Conservation (phyloP, 2,329 filamentous ascomycete genomes). For the Boeremia lycopersici region DNA sequence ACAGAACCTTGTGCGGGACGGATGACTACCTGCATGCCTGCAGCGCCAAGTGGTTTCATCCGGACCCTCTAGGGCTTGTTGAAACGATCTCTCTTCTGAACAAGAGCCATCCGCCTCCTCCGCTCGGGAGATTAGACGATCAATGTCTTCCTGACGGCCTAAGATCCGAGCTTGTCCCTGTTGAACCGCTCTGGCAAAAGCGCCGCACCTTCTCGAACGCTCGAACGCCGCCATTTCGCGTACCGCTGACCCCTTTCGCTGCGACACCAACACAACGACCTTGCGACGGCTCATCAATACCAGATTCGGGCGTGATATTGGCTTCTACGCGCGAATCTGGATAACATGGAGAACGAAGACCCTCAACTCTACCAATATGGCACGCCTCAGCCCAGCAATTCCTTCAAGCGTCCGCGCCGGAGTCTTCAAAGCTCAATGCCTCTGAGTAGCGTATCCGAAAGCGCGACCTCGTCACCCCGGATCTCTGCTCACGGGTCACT, state of each 20-base stretch:
- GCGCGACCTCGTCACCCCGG: conserved; percentile 45
- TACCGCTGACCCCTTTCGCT: conserved; percentile 33
- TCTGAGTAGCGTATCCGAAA: conserved; percentile 45
- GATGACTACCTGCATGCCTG: conserved; percentile 46
- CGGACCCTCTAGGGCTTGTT: conserved; percentile 30
- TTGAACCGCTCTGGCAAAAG: conserved; percentile 42
- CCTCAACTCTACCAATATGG: conserved; percentile 45
- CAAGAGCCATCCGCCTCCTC: conserved; percentile 46
- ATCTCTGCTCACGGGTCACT: conserved; percentile 41
- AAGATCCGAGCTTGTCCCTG: conserved; percentile 40
- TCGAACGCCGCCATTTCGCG: conserved; percentile 29
- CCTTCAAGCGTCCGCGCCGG: conserved; percentile 47
- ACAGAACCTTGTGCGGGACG: conserved; percentile 37
- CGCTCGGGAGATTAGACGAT: conserved; percentile 49
- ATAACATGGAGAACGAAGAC: conserved; percentile 49
- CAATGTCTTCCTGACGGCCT: conserved; percentile 48
- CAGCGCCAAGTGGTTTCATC: conserved; percentile 42
- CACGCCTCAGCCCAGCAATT: conserved; percentile 43
- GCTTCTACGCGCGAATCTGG: conserved; percentile 34
- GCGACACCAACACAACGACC: conserved; percentile 32
- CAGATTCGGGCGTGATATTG: conserved; percentile 46
- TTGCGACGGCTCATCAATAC: conserved; percentile 39
- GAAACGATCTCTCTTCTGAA: conserved; percentile 47
- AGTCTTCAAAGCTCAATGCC: conserved; percentile 46
- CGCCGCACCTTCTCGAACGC: conserved; percentile 43